Evolutionary conservation across 2,329 filamentous ascomycete species (phyloP), one percentile per base, ranked within the genome.

Genomic region (Thelonectria rubi): DNA sequence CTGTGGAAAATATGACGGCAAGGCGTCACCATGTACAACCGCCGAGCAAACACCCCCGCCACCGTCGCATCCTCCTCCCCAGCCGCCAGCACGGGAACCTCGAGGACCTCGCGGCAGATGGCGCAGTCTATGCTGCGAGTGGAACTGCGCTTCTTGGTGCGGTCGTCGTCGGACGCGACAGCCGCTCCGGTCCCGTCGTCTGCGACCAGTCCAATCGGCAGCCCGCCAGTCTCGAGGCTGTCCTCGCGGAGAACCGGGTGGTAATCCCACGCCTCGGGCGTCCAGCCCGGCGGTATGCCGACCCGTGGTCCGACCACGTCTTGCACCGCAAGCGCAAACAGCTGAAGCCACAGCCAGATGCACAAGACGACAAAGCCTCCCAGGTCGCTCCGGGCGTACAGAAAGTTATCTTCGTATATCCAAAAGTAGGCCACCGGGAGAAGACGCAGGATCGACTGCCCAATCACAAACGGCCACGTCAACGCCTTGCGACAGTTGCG

Each of bases 1-100:
- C 89, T 95, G 75, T 99, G 95, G 75, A 99, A 99, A 50, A 98
- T 93, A 79, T 99, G 95, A 57, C 94, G 83, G 77, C 95, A 99
- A 49, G 95, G 95, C 59, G 95, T 99, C 20, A 98, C 92, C 95
- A 99, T 99, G 78, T 98, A 98, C 69, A 86, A 84, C 51, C 94
- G 86, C 63, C 94, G 83, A 32, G 91, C 91, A 68, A 98, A 82
- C 57, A 97, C 86, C 30, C 89, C 89, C 0, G 87, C 80, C 60
- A 88, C 84, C 32, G 86, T 84, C 0, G 77, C 76, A 10, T 85
- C 84, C 45, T 83, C 82, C 42, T 82, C 82, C 10, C 84, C 85
- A 1, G 85, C 82, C 52, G 84, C 83, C 32, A 97, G 79, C 20
- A 98, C 89, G 0, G 93, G 92, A 2, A 98, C 93, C 75, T 97